Evolutionary conservation across 2,329 filamentous ascomycete species (phyloP).

Genomic region (Pseudogymnoascus sp.): DNA sequence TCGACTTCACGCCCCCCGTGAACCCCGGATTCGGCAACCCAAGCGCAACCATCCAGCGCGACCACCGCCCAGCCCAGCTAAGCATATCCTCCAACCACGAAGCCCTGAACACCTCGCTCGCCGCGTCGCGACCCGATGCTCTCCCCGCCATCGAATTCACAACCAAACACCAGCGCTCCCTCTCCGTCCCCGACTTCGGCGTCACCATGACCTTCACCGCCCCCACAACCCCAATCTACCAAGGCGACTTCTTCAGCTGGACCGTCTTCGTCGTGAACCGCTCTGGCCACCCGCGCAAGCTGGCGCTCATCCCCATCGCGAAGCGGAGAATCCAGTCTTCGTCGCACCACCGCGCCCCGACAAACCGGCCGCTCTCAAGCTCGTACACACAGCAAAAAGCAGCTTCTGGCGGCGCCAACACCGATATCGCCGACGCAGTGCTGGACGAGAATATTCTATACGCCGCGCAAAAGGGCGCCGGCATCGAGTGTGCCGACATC

Average conservation of each 20-base stretch:
- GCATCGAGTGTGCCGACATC: conserved; percentile 56
- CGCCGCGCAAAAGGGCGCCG: conserved; percentile 58
- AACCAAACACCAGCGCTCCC: conserved; percentile 31
- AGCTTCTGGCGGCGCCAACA: conserved; percentile 21
- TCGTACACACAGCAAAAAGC: conserved; percentile 27
- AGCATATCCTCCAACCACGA: conserved; percentile 49
- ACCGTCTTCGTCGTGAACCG: conserved; percentile 69
- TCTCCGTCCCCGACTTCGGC: conserved; percentile 51
- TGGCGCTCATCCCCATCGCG: conserved; percentile 61
- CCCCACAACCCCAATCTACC: conserved; percentile 49
- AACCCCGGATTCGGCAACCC: conserved; percentile 53
- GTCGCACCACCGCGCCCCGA: conserved; percentile 28
- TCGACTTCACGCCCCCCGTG: conserved; percentile 60
- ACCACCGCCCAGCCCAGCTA: conserved; percentile 54
- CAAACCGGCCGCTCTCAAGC: conserved; percentile 39
- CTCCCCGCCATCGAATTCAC: conserved; percentile 50
- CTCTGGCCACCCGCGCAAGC: conserved; percentile 51
- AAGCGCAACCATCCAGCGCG: conserved; percentile 49
- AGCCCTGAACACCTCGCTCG: conserved; percentile 44
- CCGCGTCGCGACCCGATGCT: conserved; percentile 49
- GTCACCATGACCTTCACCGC: conserved; percentile 68
- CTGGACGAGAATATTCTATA: conserved; percentile 64
- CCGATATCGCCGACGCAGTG: conserved; percentile 51
- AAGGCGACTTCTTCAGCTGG: conserved; percentile 63
- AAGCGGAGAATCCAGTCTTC: conserved; percentile 50